These are phyloP conservation scores for Plasmodium relictum DNA, from an alignment of 169 alveolate species.

Conservation along the genomic window DNA sequence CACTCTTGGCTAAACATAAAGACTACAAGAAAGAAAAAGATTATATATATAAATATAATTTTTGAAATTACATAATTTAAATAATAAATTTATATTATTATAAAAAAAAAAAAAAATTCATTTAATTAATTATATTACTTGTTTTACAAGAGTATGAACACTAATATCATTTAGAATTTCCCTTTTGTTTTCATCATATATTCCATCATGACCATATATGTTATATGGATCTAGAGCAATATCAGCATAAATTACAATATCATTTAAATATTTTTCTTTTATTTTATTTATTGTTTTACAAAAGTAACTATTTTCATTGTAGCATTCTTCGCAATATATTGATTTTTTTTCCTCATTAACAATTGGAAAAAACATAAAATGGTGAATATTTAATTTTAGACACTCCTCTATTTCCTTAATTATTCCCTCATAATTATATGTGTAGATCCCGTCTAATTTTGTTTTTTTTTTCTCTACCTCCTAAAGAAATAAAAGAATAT, in stretches of 20 bases:
- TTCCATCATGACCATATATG: conserved; percentile 84
- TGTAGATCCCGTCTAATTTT: conserved; percentile 78
- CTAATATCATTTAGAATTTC: conserved; percentile 81
- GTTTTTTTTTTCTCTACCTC: conserved; percentile 77
- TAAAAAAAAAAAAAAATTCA: no score
- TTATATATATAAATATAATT: background rate
- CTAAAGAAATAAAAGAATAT: conserved; percentile 16
- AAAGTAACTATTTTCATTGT: conserved; percentile 79
- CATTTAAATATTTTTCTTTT: conserved; percentile 77
- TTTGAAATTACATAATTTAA: background rate
- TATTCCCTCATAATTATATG: conserved; percentile 77
- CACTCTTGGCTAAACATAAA: conserved; percentile 85
- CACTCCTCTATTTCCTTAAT: conserved; percentile 82
- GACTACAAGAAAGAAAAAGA: conserved; percentile 71
- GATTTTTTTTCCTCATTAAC: conserved; percentile 78
- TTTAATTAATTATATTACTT: conserved; percentile 56
- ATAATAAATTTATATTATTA: no score
- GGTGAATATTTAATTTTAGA: conserved; percentile 77
- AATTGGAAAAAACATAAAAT: conserved; percentile 83
- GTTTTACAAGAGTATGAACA: conserved; percentile 80
- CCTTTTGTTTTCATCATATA: conserved; percentile 79
- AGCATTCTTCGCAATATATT: conserved; percentile 79
- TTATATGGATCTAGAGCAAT: conserved; percentile 85
- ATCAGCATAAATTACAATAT: conserved; percentile 80
- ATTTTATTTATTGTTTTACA: conserved; percentile 78